A percentile compares a stretch with the other conserved stretches of the same genome.
Conservation (phyloP, 768 basidiomycete species). For the Phylloporus arenicola region DNA sequence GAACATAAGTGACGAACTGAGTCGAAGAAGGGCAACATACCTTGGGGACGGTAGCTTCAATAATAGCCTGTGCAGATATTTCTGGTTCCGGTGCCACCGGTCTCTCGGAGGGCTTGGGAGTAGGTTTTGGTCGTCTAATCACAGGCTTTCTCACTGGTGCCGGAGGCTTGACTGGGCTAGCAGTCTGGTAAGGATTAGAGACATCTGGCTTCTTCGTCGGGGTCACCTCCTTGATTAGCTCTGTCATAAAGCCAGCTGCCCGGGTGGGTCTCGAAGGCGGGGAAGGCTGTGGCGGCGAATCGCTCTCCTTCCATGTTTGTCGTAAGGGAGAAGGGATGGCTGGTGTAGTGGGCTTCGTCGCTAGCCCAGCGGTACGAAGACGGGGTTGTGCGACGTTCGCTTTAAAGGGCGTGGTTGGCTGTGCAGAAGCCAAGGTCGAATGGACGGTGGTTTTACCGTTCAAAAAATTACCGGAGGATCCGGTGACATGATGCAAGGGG, state of each 20-base stretch:
- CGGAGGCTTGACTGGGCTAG: slow-evolving; percentile 56
- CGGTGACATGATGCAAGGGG: slow-evolving; percentile 25
- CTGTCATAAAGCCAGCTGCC: slow-evolving; percentile 63
- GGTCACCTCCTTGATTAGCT: slow-evolving; percentile 65
- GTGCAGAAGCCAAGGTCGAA: slow-evolving; percentile 21
- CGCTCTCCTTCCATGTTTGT: slow-evolving; percentile 58
- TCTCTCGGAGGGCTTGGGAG: slow-evolving; percentile 33
- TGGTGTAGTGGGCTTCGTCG: slow-evolving; percentile 53
- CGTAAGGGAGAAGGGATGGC: slow-evolving; percentile 69
- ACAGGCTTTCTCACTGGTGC: slow-evolving; percentile 38
- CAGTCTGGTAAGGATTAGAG: slow-evolving; percentile 73
- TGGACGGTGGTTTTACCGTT: slow-evolving; percentile 23
- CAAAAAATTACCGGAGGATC: slow-evolving; percentile 24
- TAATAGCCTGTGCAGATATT: slow-evolving; percentile 58
- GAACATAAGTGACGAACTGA: slow-evolving; percentile 8
- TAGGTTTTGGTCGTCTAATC: slow-evolving; percentile 34
- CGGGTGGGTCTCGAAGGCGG: slow-evolving; percentile 44
- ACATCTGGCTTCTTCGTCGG: slow-evolving; percentile 62
- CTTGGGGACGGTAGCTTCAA: slow-evolving; percentile 75
- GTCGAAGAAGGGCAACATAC: slow-evolving; percentile 33
- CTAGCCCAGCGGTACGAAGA: slow-evolving; percentile 37
- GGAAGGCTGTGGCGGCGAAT: slow-evolving; percentile 34
- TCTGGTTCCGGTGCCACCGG: slow-evolving; percentile 26
- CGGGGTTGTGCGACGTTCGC: slow-evolving; percentile 27
- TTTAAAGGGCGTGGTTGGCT: slow-evolving; percentile 25